Base-by-base conservation (phyloP, 495 filamentous ascomycete species). In the Neurospora sublineolata region DNA sequence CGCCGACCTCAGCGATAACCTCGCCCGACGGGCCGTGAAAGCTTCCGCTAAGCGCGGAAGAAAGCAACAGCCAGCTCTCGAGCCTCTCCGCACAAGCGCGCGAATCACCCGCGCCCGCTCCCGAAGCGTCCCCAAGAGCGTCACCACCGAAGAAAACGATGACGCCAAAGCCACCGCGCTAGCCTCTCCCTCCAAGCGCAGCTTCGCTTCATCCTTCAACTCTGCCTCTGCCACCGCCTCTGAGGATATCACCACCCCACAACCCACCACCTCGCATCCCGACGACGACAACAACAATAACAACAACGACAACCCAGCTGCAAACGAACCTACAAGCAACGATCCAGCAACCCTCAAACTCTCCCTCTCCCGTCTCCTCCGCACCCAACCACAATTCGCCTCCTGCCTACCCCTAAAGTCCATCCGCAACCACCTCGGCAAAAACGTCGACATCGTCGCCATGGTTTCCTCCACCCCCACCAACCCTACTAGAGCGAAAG, bases 341-440 rank as follows among this genome's bases (percentile, higher is more conserved):
- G 77, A 76, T 33, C 76, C 80, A 39, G 72, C 80, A 16, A 72
- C 75, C 1, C 76, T 82, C 40, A 86, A 84, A 68, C 33, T 78
- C 0, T 77, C 80, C 41, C 76, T 86, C 6, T 73, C 73, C 27
- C 82, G 83, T 68, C 74, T 79, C 73, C 79, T 94, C 14, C 87
- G 88, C 37, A 90, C 86, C 70, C 84, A 87, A 39, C 90, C 87
- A 67, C 84, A 87, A 40, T 77, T 89, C 6, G 86, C 88, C 0
- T 92, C 92, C 74, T 94, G 89, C 75, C 84, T 89, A 33, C 82
- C 89, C 3, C 86, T 97, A 4, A 88, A 89, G 41, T 83, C 85
- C 4, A 83, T 97, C 14, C 80, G 85, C 41, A 83, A 82, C 67
- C 85, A 91, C 77, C 83, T 82, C 69, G 84, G 76, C 3, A 83